These are phyloP conservation scores for Trypanosoma caninum DNA, from an alignment of 208 protist species.

Conservation along the genomic window DNA sequence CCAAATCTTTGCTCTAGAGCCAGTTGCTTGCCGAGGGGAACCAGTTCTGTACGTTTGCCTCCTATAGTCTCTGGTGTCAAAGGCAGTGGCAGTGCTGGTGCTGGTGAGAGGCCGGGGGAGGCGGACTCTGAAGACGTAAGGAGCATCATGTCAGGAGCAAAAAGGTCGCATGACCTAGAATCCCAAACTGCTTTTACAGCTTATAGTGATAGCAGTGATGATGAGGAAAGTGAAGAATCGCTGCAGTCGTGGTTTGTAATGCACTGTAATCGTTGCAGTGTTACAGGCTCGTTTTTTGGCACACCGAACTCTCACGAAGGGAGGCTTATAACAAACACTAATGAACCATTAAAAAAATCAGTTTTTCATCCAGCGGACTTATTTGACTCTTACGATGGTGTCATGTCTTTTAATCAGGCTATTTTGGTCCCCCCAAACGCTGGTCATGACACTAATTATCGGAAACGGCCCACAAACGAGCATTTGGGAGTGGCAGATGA, in stretches of 20 bases:
- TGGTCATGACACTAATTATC: slow-evolving; percentile 30
- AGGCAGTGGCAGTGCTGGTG: no score
- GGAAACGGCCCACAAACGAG: background rate
- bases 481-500: background rate
- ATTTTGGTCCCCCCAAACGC: slow-evolving; percentile 42
- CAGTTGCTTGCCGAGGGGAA: no score
- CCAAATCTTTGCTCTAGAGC: no score
- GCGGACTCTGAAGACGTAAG: no score
- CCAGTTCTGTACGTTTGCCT: no score
- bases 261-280: slow-evolving; percentile 52
- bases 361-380: background rate
- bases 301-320: background rate
- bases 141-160: background rate
- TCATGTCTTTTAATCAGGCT: slow-evolving; percentile 38
- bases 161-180: background rate
- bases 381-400: slow-evolving; percentile 5
- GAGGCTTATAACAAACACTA: slow-evolving; percentile 6
- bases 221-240: slow-evolving; percentile 20
- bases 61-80: no score
- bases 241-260: slow-evolving; percentile 36
- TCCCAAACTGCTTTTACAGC: background rate
- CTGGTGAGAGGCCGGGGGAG: no score
- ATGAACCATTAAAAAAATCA: background rate
- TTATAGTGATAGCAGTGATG: background rate
- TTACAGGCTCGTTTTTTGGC: slow-evolving; percentile 17